phyloP scores from a whole-genome alignment of 345 rosid genomes.

The Leavenworthia alabamica region DNA sequence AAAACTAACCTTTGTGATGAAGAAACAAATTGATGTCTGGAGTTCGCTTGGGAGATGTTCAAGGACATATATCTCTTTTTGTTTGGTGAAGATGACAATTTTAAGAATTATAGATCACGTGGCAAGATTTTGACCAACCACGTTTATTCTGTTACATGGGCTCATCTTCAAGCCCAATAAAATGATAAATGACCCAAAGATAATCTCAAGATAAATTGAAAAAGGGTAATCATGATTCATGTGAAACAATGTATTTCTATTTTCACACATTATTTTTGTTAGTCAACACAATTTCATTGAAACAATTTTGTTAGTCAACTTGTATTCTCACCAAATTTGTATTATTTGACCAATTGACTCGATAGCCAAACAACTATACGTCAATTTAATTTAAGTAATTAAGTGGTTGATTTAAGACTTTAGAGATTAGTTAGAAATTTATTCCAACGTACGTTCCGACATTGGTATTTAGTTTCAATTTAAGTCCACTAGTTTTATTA shows the following conservation, averaged over 20 bases:
- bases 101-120: not conserved
- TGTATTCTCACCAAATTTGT: no score
- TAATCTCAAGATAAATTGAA: not conserved
- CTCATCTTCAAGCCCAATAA: constrained; percentile 7
- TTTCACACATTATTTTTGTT: no score
- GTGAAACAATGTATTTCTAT: not conserved
- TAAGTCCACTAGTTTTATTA: not conserved
- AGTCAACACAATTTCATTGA: no score
- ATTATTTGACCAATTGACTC: not conserved
- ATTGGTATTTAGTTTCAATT: not conserved
- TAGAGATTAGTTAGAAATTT: not conserved
- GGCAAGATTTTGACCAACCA: constrained; percentile 21
- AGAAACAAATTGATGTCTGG: constrained; percentile 5
- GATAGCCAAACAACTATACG: not conserved
- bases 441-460: constrained; percentile 20
- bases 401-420: not conserved
- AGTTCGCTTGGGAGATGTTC: constrained; percentile 8
- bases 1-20: constrained; percentile 13
- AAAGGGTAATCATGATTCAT: not conserved
- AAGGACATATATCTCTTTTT: not conserved
- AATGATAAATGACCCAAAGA: not conserved
- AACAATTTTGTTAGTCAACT: no score
- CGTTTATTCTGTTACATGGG: not conserved
- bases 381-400: not conserved
- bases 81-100: constrained; percentile 17